A percentile compares a stretch with the other conserved stretches of the same genome.
These are phyloP conservation scores for Trichomonas vaginalis DNA, from an alignment of 208 protist species.

Conservation along the genomic window DNA sequence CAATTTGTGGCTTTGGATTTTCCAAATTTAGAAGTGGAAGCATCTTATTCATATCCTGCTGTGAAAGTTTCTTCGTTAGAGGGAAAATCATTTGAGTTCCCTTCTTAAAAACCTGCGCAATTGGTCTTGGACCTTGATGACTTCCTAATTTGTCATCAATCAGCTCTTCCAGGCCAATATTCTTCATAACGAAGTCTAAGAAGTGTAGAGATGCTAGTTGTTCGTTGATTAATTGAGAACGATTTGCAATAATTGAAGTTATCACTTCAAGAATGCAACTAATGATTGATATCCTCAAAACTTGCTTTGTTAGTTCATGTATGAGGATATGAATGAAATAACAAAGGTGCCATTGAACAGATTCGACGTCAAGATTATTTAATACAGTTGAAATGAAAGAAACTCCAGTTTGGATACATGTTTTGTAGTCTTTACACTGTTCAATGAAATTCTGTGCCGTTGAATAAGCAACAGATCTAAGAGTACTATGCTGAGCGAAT, in stretches of 20 bases:
- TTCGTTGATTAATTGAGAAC: not conserved
- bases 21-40: not conserved
- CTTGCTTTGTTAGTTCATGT: not conserved
- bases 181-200: not conserved
- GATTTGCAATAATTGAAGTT: not conserved
- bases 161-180: not conserved
- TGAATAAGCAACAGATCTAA: not conserved
- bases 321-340: not conserved
- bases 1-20: not conserved
- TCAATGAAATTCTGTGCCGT: not conserved
- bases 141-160: not conserved
- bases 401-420: not conserved
- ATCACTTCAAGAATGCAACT: not conserved
- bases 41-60: not conserved
- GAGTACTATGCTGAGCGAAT: not conserved
- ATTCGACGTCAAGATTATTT: not conserved
- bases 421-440: not conserved
- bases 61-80: not conserved
- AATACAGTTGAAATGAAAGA: not conserved
- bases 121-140: not conserved
- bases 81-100: not conserved
- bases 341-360: not conserved
- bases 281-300: not conserved
- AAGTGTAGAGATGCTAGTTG: not conserved
- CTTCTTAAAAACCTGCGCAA: not conserved